These are phyloP conservation scores for Pythium pyrilobum DNA, from an alignment of 352 stramenopile genomes.

Conservation along the genomic window DNA sequence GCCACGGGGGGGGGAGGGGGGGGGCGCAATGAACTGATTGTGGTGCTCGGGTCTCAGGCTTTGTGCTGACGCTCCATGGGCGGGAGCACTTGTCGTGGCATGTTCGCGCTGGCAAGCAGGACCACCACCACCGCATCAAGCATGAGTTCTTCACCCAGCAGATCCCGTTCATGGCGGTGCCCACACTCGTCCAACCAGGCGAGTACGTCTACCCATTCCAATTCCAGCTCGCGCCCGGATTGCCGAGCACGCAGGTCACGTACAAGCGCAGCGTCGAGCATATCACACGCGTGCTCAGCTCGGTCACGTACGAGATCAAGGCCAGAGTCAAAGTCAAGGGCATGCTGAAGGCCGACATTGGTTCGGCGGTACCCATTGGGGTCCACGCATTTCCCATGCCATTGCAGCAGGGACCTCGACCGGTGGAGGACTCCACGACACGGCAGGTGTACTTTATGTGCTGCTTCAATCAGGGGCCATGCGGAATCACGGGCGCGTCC, in stretches of 20 bases:
- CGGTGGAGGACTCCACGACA: neutral
- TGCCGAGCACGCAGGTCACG: neutral
- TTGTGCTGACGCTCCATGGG: neutral
- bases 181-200: constrained; percentile 1
- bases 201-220: constrained; percentile 11
- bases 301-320: constrained; percentile 9
- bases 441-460: constrained; percentile 11
- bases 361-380: neutral
- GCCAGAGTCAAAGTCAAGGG: constrained; percentile 5
- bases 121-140: constrained; percentile 4
- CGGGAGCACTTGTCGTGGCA: constrained; percentile 11
- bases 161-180: neutral
- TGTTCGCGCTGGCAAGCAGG: constrained; percentile 2
- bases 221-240: constrained; percentile 2
- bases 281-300: neutral
- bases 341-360: constrained; percentile 4
- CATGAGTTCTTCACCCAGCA: constrained; percentile 1
- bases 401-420: neutral
- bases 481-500: neutral
- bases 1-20: neutral
- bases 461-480: constrained; percentile 11
- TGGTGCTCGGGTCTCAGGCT: neutral
- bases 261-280: neutral
- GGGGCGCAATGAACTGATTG: neutral
- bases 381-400: constrained; percentile 3